Evolutionary conservation across 1,139 yeast genomes (phyloP).

Genomic region (Yamadazyma sp.): DNA sequence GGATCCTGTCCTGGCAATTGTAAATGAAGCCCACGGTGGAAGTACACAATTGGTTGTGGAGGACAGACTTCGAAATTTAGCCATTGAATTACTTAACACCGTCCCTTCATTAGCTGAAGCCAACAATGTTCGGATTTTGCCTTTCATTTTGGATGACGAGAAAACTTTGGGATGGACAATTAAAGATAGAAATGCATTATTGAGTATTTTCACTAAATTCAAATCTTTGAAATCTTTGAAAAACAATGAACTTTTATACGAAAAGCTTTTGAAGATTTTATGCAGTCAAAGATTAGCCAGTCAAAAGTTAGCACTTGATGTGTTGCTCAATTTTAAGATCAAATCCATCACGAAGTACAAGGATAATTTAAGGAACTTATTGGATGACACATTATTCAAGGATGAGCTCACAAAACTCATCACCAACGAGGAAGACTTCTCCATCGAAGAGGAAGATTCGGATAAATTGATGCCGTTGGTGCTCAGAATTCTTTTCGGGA

Average conservation of each 20-base stretch:
- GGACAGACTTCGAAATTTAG: constrained; percentile 45
- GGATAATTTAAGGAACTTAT: constrained; percentile 69
- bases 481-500: constrained; percentile 79
- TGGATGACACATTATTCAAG: constrained; percentile 81
- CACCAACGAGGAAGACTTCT: constrained; percentile 47
- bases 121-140: constrained; percentile 55
- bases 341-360: constrained; percentile 62
- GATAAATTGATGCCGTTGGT: constrained; percentile 66
- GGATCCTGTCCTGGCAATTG: constrained; percentile 28
- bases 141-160: constrained; percentile 45
- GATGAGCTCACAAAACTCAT: constrained; percentile 78
- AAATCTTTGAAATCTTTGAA: constrained; percentile 58
- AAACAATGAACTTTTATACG: constrained; percentile 52
- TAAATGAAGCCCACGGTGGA: constrained; percentile 30
- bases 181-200: constrained; percentile 60
- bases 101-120: constrained; percentile 70
- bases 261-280: constrained; percentile 55
- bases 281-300: constrained; percentile 62
- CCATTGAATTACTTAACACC: constrained; percentile 48
- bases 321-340: constrained; percentile 66
- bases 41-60: constrained; percentile 37
- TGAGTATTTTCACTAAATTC: constrained; percentile 66
- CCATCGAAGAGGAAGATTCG: constrained; percentile 63
- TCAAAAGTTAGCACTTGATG: constrained; percentile 73
- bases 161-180: constrained; percentile 47